Evolutionary conservation across 371 early-diverging fungal species (phyloP), one percentile per base, ranked within the genome.

Genomic region (Parasitella parasitica): DNA sequence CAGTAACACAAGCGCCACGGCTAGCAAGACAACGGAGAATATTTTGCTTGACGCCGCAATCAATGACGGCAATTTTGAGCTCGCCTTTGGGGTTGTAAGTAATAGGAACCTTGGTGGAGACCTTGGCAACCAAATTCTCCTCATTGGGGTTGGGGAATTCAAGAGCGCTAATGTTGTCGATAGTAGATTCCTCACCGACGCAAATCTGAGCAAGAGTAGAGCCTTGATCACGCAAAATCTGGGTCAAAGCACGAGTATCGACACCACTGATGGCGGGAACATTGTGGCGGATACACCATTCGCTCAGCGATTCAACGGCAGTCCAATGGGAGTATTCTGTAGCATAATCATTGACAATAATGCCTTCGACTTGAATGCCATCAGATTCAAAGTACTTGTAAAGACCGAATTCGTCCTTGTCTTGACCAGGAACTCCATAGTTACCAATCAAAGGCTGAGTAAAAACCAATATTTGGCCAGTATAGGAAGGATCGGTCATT

Each of bases 381-480:
- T 81, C 86, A 43, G 96, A 94, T 82, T 97, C 98, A 73, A 97
- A 96, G 80, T 96, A 86, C 57, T 86, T 87, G 54, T 87, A 93
- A 30, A 96, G 82, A 64, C 89, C 90, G 72, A 84, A 78, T 54
- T 85, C 80, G 63, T 96, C 96, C 59, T 87, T 79, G 39, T 69
- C 86, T 50, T 86, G 86, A 41, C 90, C 90, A 24, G 98, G 98
- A 4, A 97, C 97, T 70, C 98, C 98, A 73, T 97, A 97, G 86
- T 97, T 94, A 58, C 97, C 98, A 67, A 97, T 84, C 43, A 97
- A 79, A 18, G 98, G 98, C 78, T 92, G 94, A 64, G 98, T 97
- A 48, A 97, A 84, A 27, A 96, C 95, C 35, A 97, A 81, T 66
- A 97, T 92, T 84, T 97, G 96, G n/a, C 96, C 97, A 51, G 89